Evolutionary conservation across 2,329 filamentous ascomycete genomes (phyloP).

Genomic region (Pseudopyricularia javanii): DNA sequence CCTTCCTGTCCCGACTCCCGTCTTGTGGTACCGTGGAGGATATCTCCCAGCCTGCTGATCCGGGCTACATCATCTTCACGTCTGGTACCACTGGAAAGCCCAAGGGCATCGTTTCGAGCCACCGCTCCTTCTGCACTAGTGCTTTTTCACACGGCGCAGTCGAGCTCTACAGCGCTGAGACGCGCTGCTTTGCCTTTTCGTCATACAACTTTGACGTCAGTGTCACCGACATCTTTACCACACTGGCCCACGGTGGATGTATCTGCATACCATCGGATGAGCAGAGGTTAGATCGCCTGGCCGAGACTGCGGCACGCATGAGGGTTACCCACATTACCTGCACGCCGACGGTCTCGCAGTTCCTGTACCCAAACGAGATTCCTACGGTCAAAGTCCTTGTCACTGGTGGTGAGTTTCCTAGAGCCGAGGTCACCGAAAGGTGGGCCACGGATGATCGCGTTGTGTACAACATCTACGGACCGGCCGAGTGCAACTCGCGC

Average conservation of each 20-base stretch:
- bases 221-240: slow-evolving; percentile 53
- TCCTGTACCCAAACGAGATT: slow-evolving; percentile 4
- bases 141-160: slow-evolving; percentile 5
- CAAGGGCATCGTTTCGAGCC: slow-evolving; percentile 46
- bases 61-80: slow-evolving; percentile 40
- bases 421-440: slow-evolving; percentile 11
- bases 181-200: slow-evolving; percentile 21
- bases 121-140: slow-evolving; percentile 13
- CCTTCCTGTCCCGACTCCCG: not conserved
- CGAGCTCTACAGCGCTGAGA: slow-evolving; percentile 61
- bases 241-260: slow-evolving; percentile 37
- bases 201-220: slow-evolving; percentile 26
- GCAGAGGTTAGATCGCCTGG: slow-evolving; percentile 2
- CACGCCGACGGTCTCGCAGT: slow-evolving; percentile 27
- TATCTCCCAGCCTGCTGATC: slow-evolving; percentile 23
- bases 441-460: not conserved
- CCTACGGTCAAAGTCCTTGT: slow-evolving; percentile 27
- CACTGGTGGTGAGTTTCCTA: slow-evolving; percentile 54
- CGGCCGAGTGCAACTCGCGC: slow-evolving; percentile 33
- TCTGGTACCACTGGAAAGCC: slow-evolving; percentile 45
- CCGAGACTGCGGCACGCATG: slow-evolving; percentile 44
- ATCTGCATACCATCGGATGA: not conserved
- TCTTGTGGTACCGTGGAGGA: slow-evolving; percentile 46
- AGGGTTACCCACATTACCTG: slow-evolving; percentile 42
- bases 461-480: slow-evolving; percentile 30